A percentile compares a stretch with the other conserved stretches of the same genome.
These are phyloP conservation scores for Yarrowia divulgata DNA, from an alignment of 805 yeast species.

Conservation along the genomic window DNA sequence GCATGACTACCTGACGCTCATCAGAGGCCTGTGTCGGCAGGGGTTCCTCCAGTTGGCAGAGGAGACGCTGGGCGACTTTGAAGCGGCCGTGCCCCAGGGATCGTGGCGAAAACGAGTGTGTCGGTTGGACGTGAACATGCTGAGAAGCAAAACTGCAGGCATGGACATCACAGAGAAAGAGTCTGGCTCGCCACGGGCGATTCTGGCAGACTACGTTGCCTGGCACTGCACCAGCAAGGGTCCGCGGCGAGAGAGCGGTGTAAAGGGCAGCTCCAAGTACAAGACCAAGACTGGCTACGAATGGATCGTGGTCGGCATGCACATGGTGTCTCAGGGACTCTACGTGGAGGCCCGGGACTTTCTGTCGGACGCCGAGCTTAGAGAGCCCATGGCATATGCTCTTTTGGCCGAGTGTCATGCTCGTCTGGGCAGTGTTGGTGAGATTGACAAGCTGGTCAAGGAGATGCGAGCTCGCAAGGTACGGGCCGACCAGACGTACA, in stretches of 20 bases:
- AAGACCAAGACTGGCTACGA: neutral
- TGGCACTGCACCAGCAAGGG: neutral
- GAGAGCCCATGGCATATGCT: constrained; percentile 27
- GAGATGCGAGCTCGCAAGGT: neutral
- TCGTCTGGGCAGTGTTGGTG: neutral
- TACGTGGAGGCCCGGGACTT: constrained; percentile 22
- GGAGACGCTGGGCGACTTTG: neutral
- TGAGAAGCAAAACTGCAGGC: neutral
- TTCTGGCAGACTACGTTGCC: neutral
- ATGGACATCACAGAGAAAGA: neutral
- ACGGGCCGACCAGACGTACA: constrained; percentile 19
- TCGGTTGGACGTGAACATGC: constrained; percentile 1
- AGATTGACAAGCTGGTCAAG: constrained; percentile 13
- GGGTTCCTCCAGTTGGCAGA: constrained; percentile 8
- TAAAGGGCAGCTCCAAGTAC: neutral
- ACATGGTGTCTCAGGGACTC: constrained; percentile 20
- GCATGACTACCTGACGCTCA: constrained; percentile 19
- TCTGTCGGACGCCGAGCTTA: neutral
- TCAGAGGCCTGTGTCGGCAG: constrained; percentile 5
- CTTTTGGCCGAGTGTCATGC: constrained; percentile 36
- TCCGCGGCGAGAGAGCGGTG: neutral
- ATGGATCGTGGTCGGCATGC: constrained; percentile 11
- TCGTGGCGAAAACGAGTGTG: constrained; percentile 28
- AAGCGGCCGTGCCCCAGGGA: neutral
- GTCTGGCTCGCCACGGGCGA: neutral